Percentiles rank a stretch among this genome's conserved stretches.
These are phyloP conservation scores for Fusarium falciforme DNA, from an alignment of 2,329 filamentous ascomycete genomes.

Conservation along the genomic window DNA sequence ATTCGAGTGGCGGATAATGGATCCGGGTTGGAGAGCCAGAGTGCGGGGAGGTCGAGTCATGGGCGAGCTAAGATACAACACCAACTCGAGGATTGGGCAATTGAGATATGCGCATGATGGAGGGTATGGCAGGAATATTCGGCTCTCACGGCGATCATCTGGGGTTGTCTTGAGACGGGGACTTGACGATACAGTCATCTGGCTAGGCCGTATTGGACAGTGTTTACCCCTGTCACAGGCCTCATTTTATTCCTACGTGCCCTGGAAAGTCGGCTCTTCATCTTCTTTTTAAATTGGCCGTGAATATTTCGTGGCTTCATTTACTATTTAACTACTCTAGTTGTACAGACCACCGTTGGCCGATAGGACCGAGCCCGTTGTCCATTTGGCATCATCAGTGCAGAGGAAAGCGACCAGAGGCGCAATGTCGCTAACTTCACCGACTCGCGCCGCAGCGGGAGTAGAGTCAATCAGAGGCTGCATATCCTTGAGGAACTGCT, in stretches of 20 bases:
- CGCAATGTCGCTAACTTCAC: conserved; percentile 46
- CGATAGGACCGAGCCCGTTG: conserved; percentile 44
- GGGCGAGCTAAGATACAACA: neutral
- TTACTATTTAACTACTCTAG: neutral
- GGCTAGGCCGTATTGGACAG: neutral
- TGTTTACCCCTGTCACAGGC: neutral
- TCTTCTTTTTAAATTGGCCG: neutral
- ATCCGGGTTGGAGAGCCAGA: neutral
- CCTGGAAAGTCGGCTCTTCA: neutral
- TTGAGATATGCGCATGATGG: neutral
- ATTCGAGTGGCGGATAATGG: neutral
- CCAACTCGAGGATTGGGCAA: neutral
- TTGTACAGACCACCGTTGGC: conserved; percentile 46
- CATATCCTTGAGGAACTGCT: conserved; percentile 47
- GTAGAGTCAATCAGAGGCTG: conserved; percentile 47
- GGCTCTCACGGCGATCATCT: neutral
- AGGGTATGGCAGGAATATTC: neutral
- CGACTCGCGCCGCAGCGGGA: conserved; percentile 46
- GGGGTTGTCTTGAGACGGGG: neutral
- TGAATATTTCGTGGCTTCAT: neutral
- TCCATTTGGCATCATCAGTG: conserved; percentile 45
- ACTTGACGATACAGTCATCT: neutral
- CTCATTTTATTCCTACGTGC: neutral
- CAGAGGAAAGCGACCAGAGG: conserved; percentile 48
- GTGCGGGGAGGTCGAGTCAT: conserved; percentile 1